Base-by-base conservation (phyloP, 1,284 basidiomycete genomes). In the Moesziomyces antarcticus region DNA sequence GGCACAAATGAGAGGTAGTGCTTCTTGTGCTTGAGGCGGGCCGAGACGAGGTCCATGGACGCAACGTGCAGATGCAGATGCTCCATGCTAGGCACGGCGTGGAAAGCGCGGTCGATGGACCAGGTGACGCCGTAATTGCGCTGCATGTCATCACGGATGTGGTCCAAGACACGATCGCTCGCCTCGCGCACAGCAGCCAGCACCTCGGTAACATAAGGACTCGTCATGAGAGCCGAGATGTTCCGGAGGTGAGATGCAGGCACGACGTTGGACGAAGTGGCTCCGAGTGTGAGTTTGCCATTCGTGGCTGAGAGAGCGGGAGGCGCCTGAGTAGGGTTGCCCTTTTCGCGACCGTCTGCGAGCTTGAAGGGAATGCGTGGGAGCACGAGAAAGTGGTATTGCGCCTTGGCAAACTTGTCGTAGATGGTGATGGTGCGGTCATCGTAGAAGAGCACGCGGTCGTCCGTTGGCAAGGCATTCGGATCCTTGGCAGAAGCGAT, bases 1-100 rank as follows among this genome's bases (percentile, higher is more conserved):
- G 95, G 96, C 76, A 92, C 90, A 85, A 98, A 99, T 3, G 93
- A 93, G 82, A 96, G 94, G 86, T 94, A 94, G 79, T 98, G 81
- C 56, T 80, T 94, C 87, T 97, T 97, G 68, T 88, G 89, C 85
- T 96, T 98, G 85, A 98, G 85, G 40, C 86, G 85, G 3, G 88
- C 87, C 0, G 91, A 91, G 51, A 89, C 87, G 20, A 97, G 85
- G 82, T 99, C 95, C 21, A 88, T 87, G 0, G 94, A 96, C 27
- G 97, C 86, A 63, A 87, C 86, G 45, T 82, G 81, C 13, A 82
- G 58, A 52, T 82, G 81, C 21, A 83, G 52, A 30, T 78, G 76
- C 11, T 85, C 82, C 87, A 88, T 88, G 7, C 85, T 86, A 1
- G 88, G 93, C 4, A 89, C 87, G 0, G 91, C 91, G 84, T 99